Percentiles rank a stretch among this genome's conserved stretches.
Conservation (phyloP, 768 basidiomycete genomes). For the Suillus brevipes region DNA sequence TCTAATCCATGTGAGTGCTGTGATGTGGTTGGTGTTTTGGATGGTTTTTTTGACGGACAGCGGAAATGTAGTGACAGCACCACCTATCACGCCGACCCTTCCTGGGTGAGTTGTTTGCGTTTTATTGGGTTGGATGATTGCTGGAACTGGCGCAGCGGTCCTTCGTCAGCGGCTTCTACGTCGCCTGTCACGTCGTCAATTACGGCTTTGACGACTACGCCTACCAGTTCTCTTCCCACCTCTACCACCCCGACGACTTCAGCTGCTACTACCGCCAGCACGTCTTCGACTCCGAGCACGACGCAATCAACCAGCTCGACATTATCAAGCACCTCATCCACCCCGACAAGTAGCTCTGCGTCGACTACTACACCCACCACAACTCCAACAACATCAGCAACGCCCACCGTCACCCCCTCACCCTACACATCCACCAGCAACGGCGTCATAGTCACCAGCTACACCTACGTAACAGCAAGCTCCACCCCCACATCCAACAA, state of each 20-base stretch:
- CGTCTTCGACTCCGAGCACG: constrained; percentile 5
- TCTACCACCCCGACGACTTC: background rate
- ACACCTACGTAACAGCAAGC: background rate
- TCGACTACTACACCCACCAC: background rate
- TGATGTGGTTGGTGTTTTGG: background rate
- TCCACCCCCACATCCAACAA: background rate
- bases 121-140: background rate
- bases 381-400: background rate
- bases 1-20: constrained; percentile 15
- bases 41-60: too few relatives aligned
- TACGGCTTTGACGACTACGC: background rate
- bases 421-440: constrained; percentile 7
- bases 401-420: constrained; percentile 5
- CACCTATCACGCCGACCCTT: accelerated
- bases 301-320: background rate
- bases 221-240: background rate
- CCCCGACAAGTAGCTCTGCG: background rate
- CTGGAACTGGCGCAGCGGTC: background rate
- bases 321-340: background rate
- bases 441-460: background rate
- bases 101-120: constrained; percentile 11
- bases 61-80: background rate
- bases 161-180: background rate
- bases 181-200: background rate
- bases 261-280: background rate